A percentile compares a stretch with the other conserved stretches of the same genome.
Evolutionary conservation across 2,329 filamentous ascomycete species (phyloP).

Genomic region (Aureobasidium sp.): DNA sequence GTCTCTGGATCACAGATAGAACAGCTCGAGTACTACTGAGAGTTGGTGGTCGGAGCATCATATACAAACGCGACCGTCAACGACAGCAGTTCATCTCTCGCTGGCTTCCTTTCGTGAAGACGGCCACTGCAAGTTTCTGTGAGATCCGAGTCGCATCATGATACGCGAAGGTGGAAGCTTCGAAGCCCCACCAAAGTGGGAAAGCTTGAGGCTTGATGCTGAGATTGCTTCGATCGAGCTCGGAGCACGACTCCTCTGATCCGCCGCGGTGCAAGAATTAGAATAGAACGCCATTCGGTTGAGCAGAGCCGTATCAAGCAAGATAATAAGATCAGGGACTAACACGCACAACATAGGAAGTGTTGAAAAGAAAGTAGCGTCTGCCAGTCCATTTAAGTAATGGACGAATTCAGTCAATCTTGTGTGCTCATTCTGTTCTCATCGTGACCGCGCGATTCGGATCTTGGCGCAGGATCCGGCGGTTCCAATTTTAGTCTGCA

Average conservation of each 20-base stretch:
- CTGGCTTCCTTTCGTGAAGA: neutral
- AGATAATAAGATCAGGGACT: neutral
- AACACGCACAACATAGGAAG: neutral
- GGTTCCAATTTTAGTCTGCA: no score
- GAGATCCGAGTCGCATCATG: neutral
- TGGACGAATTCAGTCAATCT: neutral
- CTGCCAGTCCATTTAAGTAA: neutral
- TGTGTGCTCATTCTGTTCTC: neutral
- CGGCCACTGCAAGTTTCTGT: neutral
- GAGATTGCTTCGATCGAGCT: neutral
- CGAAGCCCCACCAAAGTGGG: neutral
- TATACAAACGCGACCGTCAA: neutral
- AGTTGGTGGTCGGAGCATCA: neutral
- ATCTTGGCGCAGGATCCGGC: neutral
- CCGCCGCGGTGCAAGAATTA: neutral
- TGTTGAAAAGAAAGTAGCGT: neutral
- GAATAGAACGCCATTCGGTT: neutral
- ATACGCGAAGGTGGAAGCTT: neutral
- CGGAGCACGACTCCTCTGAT: neutral
- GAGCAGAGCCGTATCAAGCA: neutral
- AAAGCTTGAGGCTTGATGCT: slow-evolving; percentile 1
- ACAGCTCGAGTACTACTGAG: neutral
- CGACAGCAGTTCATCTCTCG: neutral
- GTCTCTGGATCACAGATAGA: neutral
- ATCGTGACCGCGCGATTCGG: neutral